A percentile compares a stretch with the other conserved stretches of the same genome.
These are phyloP conservation scores for Xylaria arbuscula DNA, from an alignment of 2,329 filamentous ascomycete species.

Conservation along the genomic window DNA sequence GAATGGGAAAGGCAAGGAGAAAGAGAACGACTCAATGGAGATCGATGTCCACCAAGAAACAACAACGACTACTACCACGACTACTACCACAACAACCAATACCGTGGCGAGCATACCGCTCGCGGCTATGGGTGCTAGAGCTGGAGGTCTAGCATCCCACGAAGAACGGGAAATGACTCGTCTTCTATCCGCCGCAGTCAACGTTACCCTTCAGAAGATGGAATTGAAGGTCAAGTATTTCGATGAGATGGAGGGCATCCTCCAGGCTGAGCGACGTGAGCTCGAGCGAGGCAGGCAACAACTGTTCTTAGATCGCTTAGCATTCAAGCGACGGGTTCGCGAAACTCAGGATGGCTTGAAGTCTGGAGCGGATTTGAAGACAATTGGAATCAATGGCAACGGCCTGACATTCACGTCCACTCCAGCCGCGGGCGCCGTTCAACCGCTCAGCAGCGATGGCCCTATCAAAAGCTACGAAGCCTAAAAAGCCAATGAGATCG, in stretches of 20 bases:
- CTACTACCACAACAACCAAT: slow-evolving; percentile 60
- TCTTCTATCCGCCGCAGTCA: slow-evolving; percentile 90
- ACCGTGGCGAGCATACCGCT: slow-evolving; percentile 81
- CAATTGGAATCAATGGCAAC: slow-evolving; percentile 64
- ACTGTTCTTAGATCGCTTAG: slow-evolving; percentile 89
- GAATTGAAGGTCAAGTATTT: slow-evolving; percentile 97
- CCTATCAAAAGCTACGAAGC: slow-evolving; percentile 69
- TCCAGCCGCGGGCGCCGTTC: slow-evolving; percentile 57
- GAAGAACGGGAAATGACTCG: slow-evolving; percentile 97
- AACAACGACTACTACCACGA: slow-evolving; percentile 58
- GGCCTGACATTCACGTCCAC: slow-evolving; percentile 65
- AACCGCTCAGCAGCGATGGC: slow-evolving; percentile 66
- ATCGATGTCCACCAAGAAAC: slow-evolving; percentile 67
- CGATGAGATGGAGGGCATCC: slow-evolving; percentile 91
- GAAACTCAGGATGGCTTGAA: slow-evolving; percentile 83
- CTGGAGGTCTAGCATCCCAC: slow-evolving; percentile 89
- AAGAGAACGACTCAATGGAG: slow-evolving; percentile 70
- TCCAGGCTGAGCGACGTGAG: slow-evolving; percentile 92
- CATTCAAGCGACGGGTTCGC: slow-evolving; percentile 87
- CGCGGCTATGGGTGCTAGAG: slow-evolving; percentile 84
- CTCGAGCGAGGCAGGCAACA: slow-evolving; percentile 92
- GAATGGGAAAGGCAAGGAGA: slow-evolving; percentile 69
- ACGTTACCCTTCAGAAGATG: slow-evolving; percentile 93
- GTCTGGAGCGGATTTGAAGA: slow-evolving; percentile 62
- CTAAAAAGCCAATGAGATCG: slow-evolving; percentile 53